Evolutionary conservation across 257 asterid genomes (phyloP).

Genomic region (Penstemon newberryi): DNA sequence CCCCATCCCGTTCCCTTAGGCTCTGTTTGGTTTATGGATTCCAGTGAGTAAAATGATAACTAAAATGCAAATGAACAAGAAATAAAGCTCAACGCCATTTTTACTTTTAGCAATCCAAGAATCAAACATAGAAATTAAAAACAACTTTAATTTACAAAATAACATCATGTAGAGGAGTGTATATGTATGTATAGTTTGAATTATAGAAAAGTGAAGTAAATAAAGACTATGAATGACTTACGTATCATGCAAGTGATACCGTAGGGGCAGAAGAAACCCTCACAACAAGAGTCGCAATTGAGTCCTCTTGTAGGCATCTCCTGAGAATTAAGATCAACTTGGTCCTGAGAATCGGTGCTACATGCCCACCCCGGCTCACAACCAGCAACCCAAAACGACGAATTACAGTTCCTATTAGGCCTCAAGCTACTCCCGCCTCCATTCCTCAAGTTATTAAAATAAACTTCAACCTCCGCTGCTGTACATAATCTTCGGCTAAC

Average conservation of each 20-base stretch:
- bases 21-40: too few relatives aligned
- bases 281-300: slow-evolving; percentile 78
- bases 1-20: too few relatives aligned
- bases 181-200: too few relatives aligned
- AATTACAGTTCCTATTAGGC: slow-evolving; percentile 74
- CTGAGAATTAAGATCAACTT: slow-evolving; percentile 35
- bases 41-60: too few relatives aligned
- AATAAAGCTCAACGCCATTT: too few relatives aligned
- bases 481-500: slow-evolving; percentile 65
- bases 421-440: slow-evolving; percentile 36
- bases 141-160: too few relatives aligned
- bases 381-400: slow-evolving; percentile 65
- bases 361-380: slow-evolving; percentile 99
- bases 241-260: slow-evolving; percentile 97
- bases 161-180: too few relatives aligned
- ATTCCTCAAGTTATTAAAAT: slow-evolving; percentile 50
- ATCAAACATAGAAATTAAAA: too few relatives aligned
- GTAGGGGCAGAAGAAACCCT: slow-evolving; percentile 82
- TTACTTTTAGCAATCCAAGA: too few relatives aligned
- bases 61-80: too few relatives aligned
- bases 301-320: slow-evolving; percentile 61
- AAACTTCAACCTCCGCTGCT: slow-evolving; percentile 65
- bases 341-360: slow-evolving; percentile 41
- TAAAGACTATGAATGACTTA: slow-evolving; percentile 39
- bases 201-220: too few relatives aligned